These are phyloP conservation scores for Tricholomella constricta DNA, from an alignment of 768 basidiomycete species.

Conservation along the genomic window DNA sequence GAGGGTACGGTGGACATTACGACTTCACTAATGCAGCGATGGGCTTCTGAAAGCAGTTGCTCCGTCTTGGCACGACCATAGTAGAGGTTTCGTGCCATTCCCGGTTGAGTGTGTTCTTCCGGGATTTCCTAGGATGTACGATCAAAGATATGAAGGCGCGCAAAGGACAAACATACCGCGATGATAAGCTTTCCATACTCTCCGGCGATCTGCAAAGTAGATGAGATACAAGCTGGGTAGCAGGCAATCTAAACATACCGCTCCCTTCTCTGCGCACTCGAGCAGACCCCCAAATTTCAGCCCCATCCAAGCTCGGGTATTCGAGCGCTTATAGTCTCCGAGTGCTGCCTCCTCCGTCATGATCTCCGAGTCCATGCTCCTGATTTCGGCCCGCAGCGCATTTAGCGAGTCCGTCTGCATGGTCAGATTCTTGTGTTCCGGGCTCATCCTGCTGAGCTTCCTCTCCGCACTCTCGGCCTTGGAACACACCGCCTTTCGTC, in stretches of 20 bases:
- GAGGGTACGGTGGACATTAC: conserved; percentile 44
- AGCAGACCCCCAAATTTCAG: conserved; percentile 86
- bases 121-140: conserved; percentile 63
- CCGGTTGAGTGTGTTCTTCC: conserved; percentile 78
- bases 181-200: conserved; percentile 57
- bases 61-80: conserved; percentile 65
- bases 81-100: conserved; percentile 74
- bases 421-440: conserved; percentile 82
- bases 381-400: conserved; percentile 74
- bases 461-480: conserved; percentile 85
- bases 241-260: conserved; percentile 32
- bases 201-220: conserved; percentile 45
- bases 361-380: conserved; percentile 78
- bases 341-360: conserved; percentile 78
- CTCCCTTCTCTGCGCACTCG: conserved; percentile 84
- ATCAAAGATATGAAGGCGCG: neutral
- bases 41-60: conserved; percentile 62
- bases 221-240: neutral
- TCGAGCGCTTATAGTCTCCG: conserved; percentile 80
- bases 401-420: conserved; percentile 75
- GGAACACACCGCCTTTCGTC: conserved; percentile 61
- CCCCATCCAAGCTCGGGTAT: conserved; percentile 69
- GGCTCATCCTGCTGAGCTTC: conserved; percentile 87
- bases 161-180: conserved; percentile 30
- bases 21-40: conserved; percentile 55